A percentile compares a stretch with the other conserved stretches of the same genome.
Conservation (phyloP, 495 filamentous ascomycete genomes). For the Pseudotulostoma volvatum region DNA sequence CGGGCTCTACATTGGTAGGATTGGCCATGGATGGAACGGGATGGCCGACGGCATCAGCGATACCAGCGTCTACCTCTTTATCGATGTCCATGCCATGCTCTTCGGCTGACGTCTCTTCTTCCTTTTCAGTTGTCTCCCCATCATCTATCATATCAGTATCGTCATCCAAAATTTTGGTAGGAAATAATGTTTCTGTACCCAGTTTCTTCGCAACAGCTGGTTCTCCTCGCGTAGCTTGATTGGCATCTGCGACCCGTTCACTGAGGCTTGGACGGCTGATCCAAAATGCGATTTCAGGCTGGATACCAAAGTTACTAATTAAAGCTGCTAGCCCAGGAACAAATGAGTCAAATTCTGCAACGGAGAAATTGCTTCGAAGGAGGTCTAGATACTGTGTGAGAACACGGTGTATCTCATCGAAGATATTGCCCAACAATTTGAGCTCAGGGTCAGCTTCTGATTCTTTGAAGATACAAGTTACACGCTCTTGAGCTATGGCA, state of each 20-base stretch:
- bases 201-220: conserved; percentile 9
- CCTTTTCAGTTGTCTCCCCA: conserved; percentile 8
- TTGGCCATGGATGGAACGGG: conserved; percentile 1
- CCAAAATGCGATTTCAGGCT: conserved; percentile 72
- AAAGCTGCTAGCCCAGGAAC: conserved; percentile 63
- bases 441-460: conserved; percentile 48
- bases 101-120: conserved; percentile 8
- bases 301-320: conserved; percentile 64
- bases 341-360: conserved; percentile 61
- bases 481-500: conserved; percentile 75
- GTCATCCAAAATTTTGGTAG: conserved; percentile 12
- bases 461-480: conserved; percentile 59
- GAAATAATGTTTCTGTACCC: conserved; percentile 9
- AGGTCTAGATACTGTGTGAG: conserved; percentile 81
- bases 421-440: conserved; percentile 68
- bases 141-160: conserved; percentile 21
- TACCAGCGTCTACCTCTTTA: not conserved
- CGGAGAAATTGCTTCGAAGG: conserved; percentile 58
- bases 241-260: conserved; percentile 33
- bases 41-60: not conserved
- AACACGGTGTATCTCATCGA: conserved; percentile 77
- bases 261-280: conserved; percentile 59
- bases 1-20: conserved; percentile 9
- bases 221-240: conserved; percentile 10
- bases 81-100: conserved; percentile 3